Evolutionary conservation across 75 land plant genomes (phyloP), one percentile per base, ranked within the genome.

Genomic region (Picea glauca): DNA sequence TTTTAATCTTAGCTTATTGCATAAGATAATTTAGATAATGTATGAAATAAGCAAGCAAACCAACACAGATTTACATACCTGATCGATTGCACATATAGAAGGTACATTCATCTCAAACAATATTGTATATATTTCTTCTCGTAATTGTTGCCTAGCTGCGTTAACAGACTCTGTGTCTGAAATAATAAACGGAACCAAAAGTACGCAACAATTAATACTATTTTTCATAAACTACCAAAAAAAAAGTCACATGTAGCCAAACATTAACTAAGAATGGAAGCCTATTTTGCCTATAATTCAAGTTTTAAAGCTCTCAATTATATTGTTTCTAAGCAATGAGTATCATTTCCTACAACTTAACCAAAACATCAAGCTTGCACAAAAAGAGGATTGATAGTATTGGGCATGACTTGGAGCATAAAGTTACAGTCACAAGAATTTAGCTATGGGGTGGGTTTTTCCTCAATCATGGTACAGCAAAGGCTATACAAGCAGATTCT

Each of bases 61-160:
- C 20, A 32, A 58, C 7, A 57, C 17, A 63, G 26, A 58, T 75
- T 79, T 15, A 75, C 26, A 56, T 65, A 85, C 98, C 89, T 95
- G 98, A 84, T 95, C 85, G 72, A 96, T 83, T 62, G 93, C 94
- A 87, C 98, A 96, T 77, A 96, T 85, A 84, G 96, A 91, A 70
- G 97, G 96, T 43, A 89, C 96, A 75, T 96, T 96, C 91, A 96
- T 75, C 50, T 93, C 96, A 90, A 93, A 93, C 30, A 96, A 72
- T 8, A 89, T 88, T 5, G 86, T 35, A 74, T 87, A 86, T n/a
- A 93, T 90, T 50, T 89, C 83, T 58, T 93, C 90, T 67, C 84
- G 87, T 31, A 91, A 83, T 58, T 96, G 94, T 62, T 83, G 83
- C 78, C 98, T 84, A 13, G 94, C 82, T 72, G 90, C 94, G 64